Base-by-base conservation (phyloP, 73 alveolate species). In the Stentor coeruleus region DNA sequence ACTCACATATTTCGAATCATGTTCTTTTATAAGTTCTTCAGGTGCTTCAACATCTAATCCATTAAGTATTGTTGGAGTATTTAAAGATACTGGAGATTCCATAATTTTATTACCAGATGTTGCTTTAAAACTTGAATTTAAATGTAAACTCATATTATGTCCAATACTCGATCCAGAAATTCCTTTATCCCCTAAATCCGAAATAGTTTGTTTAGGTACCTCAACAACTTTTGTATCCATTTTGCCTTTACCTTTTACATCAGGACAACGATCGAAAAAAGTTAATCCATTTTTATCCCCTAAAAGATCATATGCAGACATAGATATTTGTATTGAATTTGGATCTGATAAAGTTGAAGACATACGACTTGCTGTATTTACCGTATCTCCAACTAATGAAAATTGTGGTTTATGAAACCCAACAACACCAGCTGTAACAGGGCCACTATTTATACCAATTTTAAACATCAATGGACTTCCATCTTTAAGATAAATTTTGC, bases 351-450 rank as follows among this genome's bases (percentile, higher is more conserved):
- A 87, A 49, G 94, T 91, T 2, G 97, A 86, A 59, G 99, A 92
- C 93, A 97, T 97, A 85, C 99, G 92, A 58, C 98, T 92, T 35
- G 99, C 96, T 58, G 99, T 98, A 91, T 98, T 97, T 35, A 98
- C 99, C 26, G 99, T 95, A 89, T 97, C 99, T 28, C 99, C 99
- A 35, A 98, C 94, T 42, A 98, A 88, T 36, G 99, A 92, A 90
- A 97, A 98, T 82, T 97, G 96, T 0, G 99, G 99, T 66, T 95
- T 92, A 81, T 96, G 98, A 40, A 89, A 93, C 3, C 99, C 99
- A 4, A 98, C 98, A 38, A 97, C 99, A 3, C 99, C 99, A 3
- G 99, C 96, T 39, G 96, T 92, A 3, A 97, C 99, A 66, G 93
- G 87, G 26, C 99, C 99, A 60, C 95, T 91, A 82, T 97, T 98